Evolutionary conservation across 257 asterid genomes (phyloP).

Genomic region (Solanum pinnatisectum): DNA sequence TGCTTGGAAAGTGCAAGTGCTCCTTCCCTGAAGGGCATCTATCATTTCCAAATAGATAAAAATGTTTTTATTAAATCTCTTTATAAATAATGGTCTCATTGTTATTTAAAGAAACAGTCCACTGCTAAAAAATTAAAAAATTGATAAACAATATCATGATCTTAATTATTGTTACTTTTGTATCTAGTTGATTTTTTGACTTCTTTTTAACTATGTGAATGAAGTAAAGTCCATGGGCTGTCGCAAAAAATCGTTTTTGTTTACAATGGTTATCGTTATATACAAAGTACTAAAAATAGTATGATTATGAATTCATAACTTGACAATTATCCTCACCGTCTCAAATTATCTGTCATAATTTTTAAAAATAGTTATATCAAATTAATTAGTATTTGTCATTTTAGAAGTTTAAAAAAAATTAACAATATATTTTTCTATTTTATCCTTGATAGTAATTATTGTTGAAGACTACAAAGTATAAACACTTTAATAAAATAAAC

Average conservation of each 20-base stretch:
- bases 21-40: background rate
- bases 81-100: background rate
- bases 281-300: background rate
- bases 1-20: background rate
- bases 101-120: background rate
- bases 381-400: background rate
- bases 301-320: background rate
- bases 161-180: too few species aligned
- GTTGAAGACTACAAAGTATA: background rate
- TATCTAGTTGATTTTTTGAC: too few species aligned
- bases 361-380: background rate
- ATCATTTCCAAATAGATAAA: background rate
- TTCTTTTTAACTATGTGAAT: too few species aligned
- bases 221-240: too few species aligned
- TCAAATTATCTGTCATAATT: background rate
- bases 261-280: background rate
- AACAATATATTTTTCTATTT: background rate
- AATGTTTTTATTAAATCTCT: background rate
- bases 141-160: background rate
- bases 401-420: background rate
- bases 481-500: background rate
- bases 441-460: background rate
- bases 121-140: background rate
- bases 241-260: background rate
- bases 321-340: rapidly evolving